These are phyloP conservation scores for Phoma herbarum DNA, from an alignment of 2,329 filamentous ascomycete species.

Conservation along the genomic window DNA sequence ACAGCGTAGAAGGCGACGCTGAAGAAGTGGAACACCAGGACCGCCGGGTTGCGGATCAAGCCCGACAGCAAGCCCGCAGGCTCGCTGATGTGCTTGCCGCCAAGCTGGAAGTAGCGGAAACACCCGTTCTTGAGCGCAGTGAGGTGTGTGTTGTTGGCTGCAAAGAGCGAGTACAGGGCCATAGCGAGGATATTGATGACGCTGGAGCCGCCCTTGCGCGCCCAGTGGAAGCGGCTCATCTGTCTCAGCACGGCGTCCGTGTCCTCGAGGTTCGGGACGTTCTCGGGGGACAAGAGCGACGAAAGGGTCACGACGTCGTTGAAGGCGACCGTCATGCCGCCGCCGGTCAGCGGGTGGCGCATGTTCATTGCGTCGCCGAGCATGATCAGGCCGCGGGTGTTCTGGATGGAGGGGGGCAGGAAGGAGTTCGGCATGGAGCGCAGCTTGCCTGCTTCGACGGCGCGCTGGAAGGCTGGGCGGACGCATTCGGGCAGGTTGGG, in stretches of 20 bases:
- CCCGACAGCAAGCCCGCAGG: constrained; percentile 85
- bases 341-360: constrained; percentile 97
- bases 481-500: constrained; percentile 77
- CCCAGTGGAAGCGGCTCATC: constrained; percentile 84
- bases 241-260: constrained; percentile 70
- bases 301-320: constrained; percentile 86
- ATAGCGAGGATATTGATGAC: constrained; percentile 99
- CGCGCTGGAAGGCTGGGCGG: constrained; percentile 76
- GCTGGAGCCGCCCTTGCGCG: constrained; percentile 78
- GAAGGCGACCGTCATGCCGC: constrained; percentile 97
- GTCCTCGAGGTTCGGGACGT: constrained; percentile 75
- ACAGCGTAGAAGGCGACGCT: constrained; percentile 88
- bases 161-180: constrained; percentile 90
- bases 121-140: constrained; percentile 86
- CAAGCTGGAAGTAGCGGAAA: constrained; percentile 87
- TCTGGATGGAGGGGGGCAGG: constrained; percentile 80
- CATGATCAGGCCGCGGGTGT: constrained; percentile 76
- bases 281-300: constrained; percentile 73
- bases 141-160: constrained; percentile 72
- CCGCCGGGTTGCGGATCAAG: constrained; percentile 76
- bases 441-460: constrained; percentile 78
- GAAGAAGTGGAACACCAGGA: constrained; percentile 94
- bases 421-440: constrained; percentile 97
- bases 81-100: constrained; percentile 75
- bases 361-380: constrained; percentile 98